Conservation (phyloP, 179 eudicot species). For the Camellia oleifera region DNA sequence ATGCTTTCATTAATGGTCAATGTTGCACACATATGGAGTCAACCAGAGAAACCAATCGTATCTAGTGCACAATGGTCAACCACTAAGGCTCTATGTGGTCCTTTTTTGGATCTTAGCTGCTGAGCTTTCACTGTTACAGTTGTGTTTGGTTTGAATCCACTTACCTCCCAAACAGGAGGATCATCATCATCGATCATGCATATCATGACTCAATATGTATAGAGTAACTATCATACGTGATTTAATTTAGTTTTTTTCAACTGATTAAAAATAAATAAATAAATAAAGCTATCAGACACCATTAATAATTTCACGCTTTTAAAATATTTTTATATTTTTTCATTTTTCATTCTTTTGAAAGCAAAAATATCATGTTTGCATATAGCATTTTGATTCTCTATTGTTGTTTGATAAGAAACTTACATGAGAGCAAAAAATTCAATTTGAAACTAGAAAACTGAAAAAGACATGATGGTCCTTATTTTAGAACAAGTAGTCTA, state of each 20-base stretch:
- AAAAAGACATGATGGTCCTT: background rate
- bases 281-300: too few relatives aligned
- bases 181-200: background rate
- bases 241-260: too few relatives aligned
- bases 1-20: background rate
- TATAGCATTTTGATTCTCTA: background rate
- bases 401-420: background rate
- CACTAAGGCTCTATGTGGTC: background rate
- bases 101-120: background rate
- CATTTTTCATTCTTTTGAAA: background rate
- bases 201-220: background rate
- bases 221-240: background rate
- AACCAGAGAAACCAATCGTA: background rate
- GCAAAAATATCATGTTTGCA: background rate
- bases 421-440: background rate
- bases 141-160: constrained; percentile 9
- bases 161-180: background rate
- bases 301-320: background rate
- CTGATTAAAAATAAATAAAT: too few relatives aligned
- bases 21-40: background rate
- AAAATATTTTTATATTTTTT: background rate
- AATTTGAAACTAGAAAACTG: background rate
- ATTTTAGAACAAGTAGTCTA: too few relatives aligned
- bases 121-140: constrained; percentile 6
- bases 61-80: constrained; percentile 14